Evolutionary conservation across 495 filamentous ascomycete genomes (phyloP), one percentile per base, ranked within the genome.

Genomic region (Lasiosphaeria hispida): DNA sequence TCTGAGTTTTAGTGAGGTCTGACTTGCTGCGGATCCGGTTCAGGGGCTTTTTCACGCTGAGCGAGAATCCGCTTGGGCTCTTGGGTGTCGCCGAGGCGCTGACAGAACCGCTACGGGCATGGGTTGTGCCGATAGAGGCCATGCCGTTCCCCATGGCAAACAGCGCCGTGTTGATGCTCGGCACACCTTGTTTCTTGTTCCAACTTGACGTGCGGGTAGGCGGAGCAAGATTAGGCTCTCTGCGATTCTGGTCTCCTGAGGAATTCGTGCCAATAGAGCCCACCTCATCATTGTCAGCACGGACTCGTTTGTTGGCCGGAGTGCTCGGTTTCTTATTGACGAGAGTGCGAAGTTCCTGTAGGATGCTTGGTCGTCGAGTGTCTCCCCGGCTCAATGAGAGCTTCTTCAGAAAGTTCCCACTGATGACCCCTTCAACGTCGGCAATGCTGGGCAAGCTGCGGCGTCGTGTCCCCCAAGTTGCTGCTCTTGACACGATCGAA

Each of bases 1-100:
- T 66, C n/a, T 55, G 52, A 11, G 75, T 69, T 55, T 72, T 79
- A 4, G 83, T 76, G 30, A 91, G 61, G 54, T 96, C 92, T 60
- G 90, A 94, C 66, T 81, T 86, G 74, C 89, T 93, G 65, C 91
- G 79, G 5, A 73, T 75, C 39, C 91, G 86, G 43, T 74, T 80
- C 47, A 86, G 77, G 9, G 77, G 65, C 48, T 79, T 77, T 63
- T 77, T 82, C 11, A 84, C 71, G 23, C 72, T 71, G 35, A 84
- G 63, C 47, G 72, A 58, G 37, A 67, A 66, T 42, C 61, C 63
- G 48, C 63, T 67, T 7, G 76, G 73, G 61, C 77, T 78, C 58
- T 73, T 80, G 1, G 82, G 81, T 11, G 82, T 77, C 4, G 64
- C 47, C 8, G 53, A 41, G 14, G 34, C 66, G 41, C 81, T 87